phyloP scores from a whole-genome alignment of 2,329 filamentous ascomycete genomes.

The Neonectria sp. region DNA sequence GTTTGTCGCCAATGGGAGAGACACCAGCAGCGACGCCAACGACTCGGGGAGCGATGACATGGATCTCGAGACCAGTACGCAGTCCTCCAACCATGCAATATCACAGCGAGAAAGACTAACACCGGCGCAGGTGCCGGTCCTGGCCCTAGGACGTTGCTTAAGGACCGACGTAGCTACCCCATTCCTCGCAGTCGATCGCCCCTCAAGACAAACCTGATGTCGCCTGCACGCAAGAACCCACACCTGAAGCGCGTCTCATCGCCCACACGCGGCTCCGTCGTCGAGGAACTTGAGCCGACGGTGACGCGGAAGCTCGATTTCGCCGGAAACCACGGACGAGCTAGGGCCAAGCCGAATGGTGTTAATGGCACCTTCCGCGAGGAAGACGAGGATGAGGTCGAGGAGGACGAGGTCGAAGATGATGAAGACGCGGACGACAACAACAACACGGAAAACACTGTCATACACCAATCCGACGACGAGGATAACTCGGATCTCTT shows the following conservation, averaged over 20 bases:
- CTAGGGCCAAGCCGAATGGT: slow-evolving; percentile 46
- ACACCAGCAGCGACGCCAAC: slow-evolving; percentile 36
- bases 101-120: slow-evolving; percentile 38
- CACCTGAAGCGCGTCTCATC: slow-evolving; percentile 69
- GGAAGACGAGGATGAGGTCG: slow-evolving; percentile 50
- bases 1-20: slow-evolving; percentile 45
- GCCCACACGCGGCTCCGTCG: slow-evolving; percentile 58
- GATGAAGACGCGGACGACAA: slow-evolving; percentile 45
- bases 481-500: slow-evolving; percentile 45
- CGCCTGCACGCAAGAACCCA: slow-evolving; percentile 74
- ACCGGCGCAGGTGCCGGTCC: slow-evolving; percentile 62
- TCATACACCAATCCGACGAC: slow-evolving; percentile 10
- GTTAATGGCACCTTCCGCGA: slow-evolving; percentile 47
- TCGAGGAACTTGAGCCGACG: slow-evolving; percentile 53
- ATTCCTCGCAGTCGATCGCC: slow-evolving; percentile 70
- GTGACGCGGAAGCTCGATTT: slow-evolving; percentile 72
- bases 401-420: slow-evolving; percentile 46
- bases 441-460: slow-evolving; percentile 32
- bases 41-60: slow-evolving; percentile 63
- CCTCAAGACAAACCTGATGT: slow-evolving; percentile 72
- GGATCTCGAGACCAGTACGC: slow-evolving; percentile 66
- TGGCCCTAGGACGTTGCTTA: slow-evolving; percentile 68
- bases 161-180: slow-evolving; percentile 65
- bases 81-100: slow-evolving; percentile 1
- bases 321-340: slow-evolving; percentile 34